Conservation (phyloP, 352 stramenopile species). For the Globisporangium cystogenes region DNA sequence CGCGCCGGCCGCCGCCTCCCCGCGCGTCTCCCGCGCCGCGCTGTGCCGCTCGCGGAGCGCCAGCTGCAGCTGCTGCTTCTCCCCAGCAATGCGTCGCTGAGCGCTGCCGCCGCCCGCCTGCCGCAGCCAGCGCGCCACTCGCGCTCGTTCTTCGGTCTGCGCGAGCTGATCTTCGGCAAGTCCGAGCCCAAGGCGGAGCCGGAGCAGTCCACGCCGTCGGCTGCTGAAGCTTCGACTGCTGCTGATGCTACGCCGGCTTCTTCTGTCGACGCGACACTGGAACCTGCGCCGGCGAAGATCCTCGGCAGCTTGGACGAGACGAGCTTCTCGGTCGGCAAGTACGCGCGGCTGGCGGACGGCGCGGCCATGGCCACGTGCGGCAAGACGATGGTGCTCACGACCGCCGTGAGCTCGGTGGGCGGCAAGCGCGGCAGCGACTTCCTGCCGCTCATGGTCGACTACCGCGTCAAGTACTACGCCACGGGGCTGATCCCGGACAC, state of each 20-base stretch:
- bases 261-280: not conserved
- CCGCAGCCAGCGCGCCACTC: conserved; percentile 17
- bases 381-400: conserved; percentile 85
- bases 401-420: conserved; percentile 57
- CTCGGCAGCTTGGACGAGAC: conserved; percentile 48
- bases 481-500: conserved; percentile 87
- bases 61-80: conserved; percentile 4
- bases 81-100: not conserved
- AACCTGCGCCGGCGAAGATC: conserved; percentile 14
- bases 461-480: conserved; percentile 88
- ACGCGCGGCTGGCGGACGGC: conserved; percentile 82
- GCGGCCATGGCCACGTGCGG: conserved; percentile 78
- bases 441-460: conserved; percentile 92
- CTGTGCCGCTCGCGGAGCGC: not conserved
- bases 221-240: not conserved
- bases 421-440: conserved; percentile 63
- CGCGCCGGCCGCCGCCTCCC: conserved; percentile 15
- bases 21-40: not conserved
- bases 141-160: conserved; percentile 58
- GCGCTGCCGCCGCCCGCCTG: conserved; percentile 2
- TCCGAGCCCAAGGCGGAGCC: conserved; percentile 21
- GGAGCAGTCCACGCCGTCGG: conserved; percentile 5
- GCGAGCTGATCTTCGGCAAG: conserved; percentile 55
- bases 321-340: conserved; percentile 64
- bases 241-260: conserved; percentile 4